phyloP scores from a whole-genome alignment of 441 rosid species.

The Lepidium campestre region DNA sequence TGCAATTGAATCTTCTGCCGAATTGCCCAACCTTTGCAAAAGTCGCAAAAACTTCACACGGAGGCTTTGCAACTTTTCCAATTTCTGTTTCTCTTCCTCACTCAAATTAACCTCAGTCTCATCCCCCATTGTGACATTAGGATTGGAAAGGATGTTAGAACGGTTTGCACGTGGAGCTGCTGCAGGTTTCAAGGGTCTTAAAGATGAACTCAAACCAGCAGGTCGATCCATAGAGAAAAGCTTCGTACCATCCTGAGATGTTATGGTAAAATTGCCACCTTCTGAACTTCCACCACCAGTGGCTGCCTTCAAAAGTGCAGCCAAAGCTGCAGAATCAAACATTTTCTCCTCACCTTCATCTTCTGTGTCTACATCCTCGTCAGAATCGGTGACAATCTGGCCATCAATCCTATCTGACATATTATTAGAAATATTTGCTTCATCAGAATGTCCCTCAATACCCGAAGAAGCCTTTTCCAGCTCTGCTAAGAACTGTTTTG shows the following conservation, averaged over 20 bases:
- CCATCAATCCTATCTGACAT: constrained; percentile 61
- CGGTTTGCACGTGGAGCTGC: constrained; percentile 59
- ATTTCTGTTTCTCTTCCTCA: constrained; percentile 74
- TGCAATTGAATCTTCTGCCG: constrained; percentile 72
- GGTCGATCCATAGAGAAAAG: constrained; percentile 91
- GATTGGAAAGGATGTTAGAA: constrained; percentile 42
- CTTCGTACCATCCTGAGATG: constrained; percentile 82
- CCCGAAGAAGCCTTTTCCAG: constrained; percentile 56
- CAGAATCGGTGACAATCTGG: constrained; percentile 76
- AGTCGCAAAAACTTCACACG: constrained; percentile 87
- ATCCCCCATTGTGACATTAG: constrained; percentile 34
- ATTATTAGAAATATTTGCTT: constrained; percentile 44
- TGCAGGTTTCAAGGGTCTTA: constrained; percentile 59
- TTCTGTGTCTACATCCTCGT: constrained; percentile 70
- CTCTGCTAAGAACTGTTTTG: constrained; percentile 73
- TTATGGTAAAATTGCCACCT: constrained; percentile 51
- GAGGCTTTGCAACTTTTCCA: constrained; percentile 67
- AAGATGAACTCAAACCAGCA: constrained; percentile 84
- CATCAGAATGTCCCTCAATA: constrained; percentile 44
- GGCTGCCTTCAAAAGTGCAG: constrained; percentile 89
- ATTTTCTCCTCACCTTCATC: constrained; percentile 71
- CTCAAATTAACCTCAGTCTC: constrained; percentile 57
- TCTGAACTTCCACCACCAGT: constrained; percentile 63
- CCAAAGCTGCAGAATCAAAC: constrained; percentile 86
- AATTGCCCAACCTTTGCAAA: constrained; percentile 69